phyloP scores from a whole-genome alignment of 139 green algal genomes.

The Chlorella vulgaris region DNA sequence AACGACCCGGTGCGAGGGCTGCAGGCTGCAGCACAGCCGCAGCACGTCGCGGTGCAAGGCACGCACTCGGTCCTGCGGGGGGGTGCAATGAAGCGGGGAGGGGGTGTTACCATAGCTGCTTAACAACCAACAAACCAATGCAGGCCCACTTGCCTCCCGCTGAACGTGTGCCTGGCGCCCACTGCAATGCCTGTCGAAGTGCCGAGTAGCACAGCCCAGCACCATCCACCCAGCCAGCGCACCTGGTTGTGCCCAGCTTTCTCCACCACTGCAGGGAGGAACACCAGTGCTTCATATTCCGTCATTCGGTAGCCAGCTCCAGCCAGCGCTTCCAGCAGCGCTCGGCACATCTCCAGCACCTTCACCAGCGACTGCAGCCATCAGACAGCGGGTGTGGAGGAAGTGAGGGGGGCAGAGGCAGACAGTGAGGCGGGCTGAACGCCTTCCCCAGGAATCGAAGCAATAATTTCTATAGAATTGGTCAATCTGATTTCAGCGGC shows the following conservation, averaged over 20 bases:
- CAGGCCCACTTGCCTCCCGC: no score
- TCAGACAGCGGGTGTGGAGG: no score
- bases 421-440: no score
- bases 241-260: constrained; percentile 91
- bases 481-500: no score
- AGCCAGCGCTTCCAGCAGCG: constrained; percentile 60
- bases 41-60: constrained; percentile 79
- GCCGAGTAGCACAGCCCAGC: not conserved
- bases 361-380: constrained; percentile 64
- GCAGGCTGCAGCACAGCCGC: constrained; percentile 54
- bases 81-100: not conserved
- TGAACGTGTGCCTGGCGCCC: no score
- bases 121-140: no score
- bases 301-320: constrained; percentile 59
- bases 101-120: not conserved
- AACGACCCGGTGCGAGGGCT: constrained; percentile 49
- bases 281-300: constrained; percentile 86
- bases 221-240: not conserved
- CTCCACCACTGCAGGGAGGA: constrained; percentile 92
- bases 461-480: no score
- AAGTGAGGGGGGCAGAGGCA: no score
- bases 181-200: no score
- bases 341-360: constrained; percentile 72
- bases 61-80: constrained; percentile 59
- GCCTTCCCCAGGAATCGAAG: no score